phyloP scores from a whole-genome alignment of 805 yeast species.

The Candida chauliodis region DNA sequence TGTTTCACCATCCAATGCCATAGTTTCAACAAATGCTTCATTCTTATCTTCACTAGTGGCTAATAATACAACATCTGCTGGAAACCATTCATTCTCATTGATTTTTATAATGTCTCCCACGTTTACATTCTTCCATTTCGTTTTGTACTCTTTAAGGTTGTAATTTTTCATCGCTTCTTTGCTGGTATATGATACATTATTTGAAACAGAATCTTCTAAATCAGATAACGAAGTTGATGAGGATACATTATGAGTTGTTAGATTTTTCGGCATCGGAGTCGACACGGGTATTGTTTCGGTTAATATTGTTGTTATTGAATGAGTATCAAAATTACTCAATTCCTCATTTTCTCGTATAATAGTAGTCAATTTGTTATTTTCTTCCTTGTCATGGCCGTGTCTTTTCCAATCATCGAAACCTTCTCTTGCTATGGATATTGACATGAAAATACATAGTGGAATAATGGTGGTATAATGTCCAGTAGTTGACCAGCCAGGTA shows the following conservation, averaged over 20 bases:
- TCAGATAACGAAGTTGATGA: constrained; percentile 7
- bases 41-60: constrained; percentile 65
- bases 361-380: constrained; percentile 51
- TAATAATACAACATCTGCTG: constrained; percentile 81
- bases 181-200: constrained; percentile 12
- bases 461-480: constrained; percentile 93
- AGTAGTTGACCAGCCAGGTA: constrained; percentile 96
- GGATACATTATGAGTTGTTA: constrained; percentile 3
- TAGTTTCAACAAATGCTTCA: constrained; percentile 80
- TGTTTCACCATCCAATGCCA: constrained; percentile 98
- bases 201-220: constrained; percentile 2
- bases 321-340: constrained; percentile 29
- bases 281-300: constrained; percentile 30
- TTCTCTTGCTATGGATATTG: constrained; percentile 86
- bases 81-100: constrained; percentile 83
- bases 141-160: constrained; percentile 29
- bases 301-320: constrained; percentile 34
- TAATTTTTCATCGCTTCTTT: constrained; percentile 20
- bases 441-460: constrained; percentile 80
- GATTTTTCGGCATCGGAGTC: neutral
- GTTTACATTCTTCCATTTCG: constrained; percentile 68
- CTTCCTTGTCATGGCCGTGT: constrained; percentile 79
- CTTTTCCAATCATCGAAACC: constrained; percentile 91
- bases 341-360: constrained; percentile 30
- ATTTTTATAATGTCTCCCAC: constrained; percentile 87